These are phyloP conservation scores for Gomphus sp. DNA, from an alignment of 1,284 basidiomycete species.

Conservation along the genomic window DNA sequence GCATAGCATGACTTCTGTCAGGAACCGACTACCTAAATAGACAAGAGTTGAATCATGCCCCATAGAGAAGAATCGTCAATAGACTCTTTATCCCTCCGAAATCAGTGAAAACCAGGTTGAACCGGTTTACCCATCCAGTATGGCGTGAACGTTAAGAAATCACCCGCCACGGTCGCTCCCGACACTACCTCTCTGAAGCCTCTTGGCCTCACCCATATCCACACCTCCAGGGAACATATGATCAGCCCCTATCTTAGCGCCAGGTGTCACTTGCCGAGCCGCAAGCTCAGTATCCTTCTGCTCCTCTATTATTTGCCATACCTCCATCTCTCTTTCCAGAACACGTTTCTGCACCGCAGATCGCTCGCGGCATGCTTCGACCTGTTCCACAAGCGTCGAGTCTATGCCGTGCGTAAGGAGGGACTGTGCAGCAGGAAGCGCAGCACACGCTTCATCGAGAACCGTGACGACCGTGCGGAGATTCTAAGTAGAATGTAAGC, in stretches of 20 bases:
- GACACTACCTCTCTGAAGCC: conserved; percentile 8
- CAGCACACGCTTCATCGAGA: conserved; percentile 6
- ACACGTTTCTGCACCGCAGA: conserved; percentile 5
- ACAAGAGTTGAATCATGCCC: background rate
- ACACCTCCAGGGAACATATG: background rate
- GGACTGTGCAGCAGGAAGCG: background rate
- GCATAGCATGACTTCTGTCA: no score
- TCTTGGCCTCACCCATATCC: conserved; percentile 4
- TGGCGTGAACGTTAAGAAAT: background rate
- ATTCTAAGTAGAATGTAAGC: background rate
- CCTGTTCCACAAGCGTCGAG: background rate
- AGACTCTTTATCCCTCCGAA: background rate
- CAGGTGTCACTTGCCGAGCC: background rate
- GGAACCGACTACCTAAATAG: background rate
- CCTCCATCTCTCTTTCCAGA: conserved; percentile 8
- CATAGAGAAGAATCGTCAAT: background rate
- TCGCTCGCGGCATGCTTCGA: conserved; percentile 5
- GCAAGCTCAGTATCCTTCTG: conserved; percentile 2
- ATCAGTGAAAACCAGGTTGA: background rate
- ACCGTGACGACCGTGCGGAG: conserved; percentile 4
- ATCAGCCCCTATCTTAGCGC: background rate
- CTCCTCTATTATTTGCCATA: conserved; percentile 9
- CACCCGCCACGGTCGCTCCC: conserved; percentile 9
- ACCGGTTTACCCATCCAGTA: background rate
- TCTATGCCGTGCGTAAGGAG: background rate